Evolutionary conservation across 73 alveolate genomes (phyloP).

Genomic region (Paramecium sexaurelia): DNA sequence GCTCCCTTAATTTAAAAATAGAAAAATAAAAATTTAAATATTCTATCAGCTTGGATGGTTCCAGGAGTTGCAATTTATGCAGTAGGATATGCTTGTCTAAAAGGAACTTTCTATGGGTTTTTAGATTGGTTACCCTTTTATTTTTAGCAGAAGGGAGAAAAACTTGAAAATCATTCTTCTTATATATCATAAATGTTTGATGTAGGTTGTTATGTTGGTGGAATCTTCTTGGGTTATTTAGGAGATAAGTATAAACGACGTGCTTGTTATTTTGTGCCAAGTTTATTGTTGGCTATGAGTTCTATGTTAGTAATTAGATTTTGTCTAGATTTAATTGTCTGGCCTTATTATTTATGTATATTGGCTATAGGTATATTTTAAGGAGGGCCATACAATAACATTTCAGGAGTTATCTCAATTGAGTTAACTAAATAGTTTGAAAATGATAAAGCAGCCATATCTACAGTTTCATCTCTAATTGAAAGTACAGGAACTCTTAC

Average conservation of each 20-base stretch:
- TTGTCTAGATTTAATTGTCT: neutral
- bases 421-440: slow-evolving; percentile 51
- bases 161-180: slow-evolving; percentile 40
- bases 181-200: slow-evolving; percentile 61
- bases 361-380: slow-evolving; percentile 53
- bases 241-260: slow-evolving; percentile 57
- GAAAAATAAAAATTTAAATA: slow-evolving; percentile 9
- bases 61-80: slow-evolving; percentile 68
- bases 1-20: neutral
- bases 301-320: slow-evolving; percentile 51
- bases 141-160: slow-evolving; percentile 10
- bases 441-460: slow-evolving; percentile 22
- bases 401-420: slow-evolving; percentile 56
- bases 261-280: slow-evolving; percentile 44
- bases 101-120: slow-evolving; percentile 56
- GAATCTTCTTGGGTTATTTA: slow-evolving; percentile 56
- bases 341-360: slow-evolving; percentile 49
- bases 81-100: slow-evolving; percentile 53
- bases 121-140: slow-evolving; percentile 60
- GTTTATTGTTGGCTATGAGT: slow-evolving; percentile 14
- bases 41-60: slow-evolving; percentile 58
- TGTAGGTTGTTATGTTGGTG: slow-evolving; percentile 64
- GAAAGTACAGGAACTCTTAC: slow-evolving; percentile 62
- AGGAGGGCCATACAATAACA: slow-evolving; percentile 66
- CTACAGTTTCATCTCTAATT: slow-evolving; percentile 58